Conservation (phyloP, 116 monocot species). For the Zostera marina region DNA sequence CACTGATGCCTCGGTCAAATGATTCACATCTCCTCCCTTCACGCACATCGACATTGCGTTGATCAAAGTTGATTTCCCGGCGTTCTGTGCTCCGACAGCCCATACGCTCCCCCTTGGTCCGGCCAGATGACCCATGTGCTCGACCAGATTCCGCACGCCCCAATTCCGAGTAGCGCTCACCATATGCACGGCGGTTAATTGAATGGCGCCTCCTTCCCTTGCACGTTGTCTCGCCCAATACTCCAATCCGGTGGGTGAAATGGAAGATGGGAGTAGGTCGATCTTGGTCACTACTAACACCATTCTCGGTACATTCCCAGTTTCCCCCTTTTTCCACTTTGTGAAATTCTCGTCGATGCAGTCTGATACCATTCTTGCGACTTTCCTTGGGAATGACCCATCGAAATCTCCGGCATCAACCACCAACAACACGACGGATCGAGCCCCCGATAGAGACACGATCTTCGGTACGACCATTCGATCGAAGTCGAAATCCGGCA, state of each 20-base stretch:
- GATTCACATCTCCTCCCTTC: conserved; percentile 19
- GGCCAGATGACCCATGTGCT: conserved; percentile 43
- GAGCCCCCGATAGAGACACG: conserved; percentile 54
- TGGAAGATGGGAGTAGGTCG: conserved; percentile 49
- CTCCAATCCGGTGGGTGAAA: conserved; percentile 40
- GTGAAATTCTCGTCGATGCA: conserved; percentile 27
- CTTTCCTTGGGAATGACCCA: conserved; percentile 67
- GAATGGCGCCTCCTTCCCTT: conserved; percentile 21
- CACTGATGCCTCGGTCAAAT: conserved; percentile 85
- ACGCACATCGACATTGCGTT: conserved; percentile 72
- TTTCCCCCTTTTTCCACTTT: conserved; percentile 53
- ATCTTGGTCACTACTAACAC: conserved; percentile 68
- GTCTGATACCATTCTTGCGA: conserved; percentile 33
- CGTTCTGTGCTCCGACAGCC: conserved; percentile 95
- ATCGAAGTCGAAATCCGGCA: conserved; percentile 88
- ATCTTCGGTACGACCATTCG: conserved; percentile 50
- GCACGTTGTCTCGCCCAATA: conserved; percentile 48
- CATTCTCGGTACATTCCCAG: conserved; percentile 60
- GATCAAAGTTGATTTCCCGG: conserved; percentile 87
- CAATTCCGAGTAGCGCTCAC: conserved; percentile 61
- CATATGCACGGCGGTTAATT: conserved; percentile 53
- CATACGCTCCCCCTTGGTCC: conserved; percentile 85
- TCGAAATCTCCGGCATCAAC: conserved; percentile 77
- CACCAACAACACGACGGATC: conserved; percentile 55
- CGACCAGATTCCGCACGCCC: conserved; percentile 70